Evolutionary conservation across 768 basidiomycete genomes (phyloP), one percentile per base, ranked within the genome.

Genomic region (Epithele typhae): DNA sequence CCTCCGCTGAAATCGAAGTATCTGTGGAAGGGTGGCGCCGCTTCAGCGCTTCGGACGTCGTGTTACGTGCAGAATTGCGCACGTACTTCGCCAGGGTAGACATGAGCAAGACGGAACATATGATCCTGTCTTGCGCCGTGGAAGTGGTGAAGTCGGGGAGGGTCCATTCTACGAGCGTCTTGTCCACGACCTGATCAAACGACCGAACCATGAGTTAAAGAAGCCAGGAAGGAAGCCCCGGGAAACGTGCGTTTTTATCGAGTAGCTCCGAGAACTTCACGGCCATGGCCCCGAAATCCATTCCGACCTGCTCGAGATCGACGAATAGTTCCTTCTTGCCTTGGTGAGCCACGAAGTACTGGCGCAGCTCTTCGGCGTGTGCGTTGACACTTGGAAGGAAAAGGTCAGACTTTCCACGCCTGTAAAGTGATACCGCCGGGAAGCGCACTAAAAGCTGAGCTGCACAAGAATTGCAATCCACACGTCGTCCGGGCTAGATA

Each of bases 401-500:
- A 19, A 5, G n/a, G n/a, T n/a, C n/a, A n/a, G n/a, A n/a, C n/a
- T n/a, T n/a, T 25, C 25, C 2, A 5, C 22, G 33, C 14, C 22
- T 25, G 12, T 43, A 1, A 17, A 4, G n/a, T 14, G 9, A 45
- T 3, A 12, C 6, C 11, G 17, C 38, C 51, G 17, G 30, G n/a
- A n/a, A n/a, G n/a, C n/a, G n/a, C n/a, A n/a, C n/a, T 53, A 69
- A 48, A 67, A 59, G 43, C 59, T 68, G 50, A 71, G 55, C 37
- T 72, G 70, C n/a, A 52, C 57, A 5, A 71, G 48, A 36, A 74
- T 72, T 1, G 71, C 66, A 3, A 69, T 57, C 72, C 76, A 77
- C 27, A 77, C 64, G 54, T 78, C 76, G 43, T 78, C 76, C 5
- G 75, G 76, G 7, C 76, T 52, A 32, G 9, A 32, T n/a, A 15